Conservation (phyloP, 768 basidiomycete genomes). For the Russula vinacea region DNA sequence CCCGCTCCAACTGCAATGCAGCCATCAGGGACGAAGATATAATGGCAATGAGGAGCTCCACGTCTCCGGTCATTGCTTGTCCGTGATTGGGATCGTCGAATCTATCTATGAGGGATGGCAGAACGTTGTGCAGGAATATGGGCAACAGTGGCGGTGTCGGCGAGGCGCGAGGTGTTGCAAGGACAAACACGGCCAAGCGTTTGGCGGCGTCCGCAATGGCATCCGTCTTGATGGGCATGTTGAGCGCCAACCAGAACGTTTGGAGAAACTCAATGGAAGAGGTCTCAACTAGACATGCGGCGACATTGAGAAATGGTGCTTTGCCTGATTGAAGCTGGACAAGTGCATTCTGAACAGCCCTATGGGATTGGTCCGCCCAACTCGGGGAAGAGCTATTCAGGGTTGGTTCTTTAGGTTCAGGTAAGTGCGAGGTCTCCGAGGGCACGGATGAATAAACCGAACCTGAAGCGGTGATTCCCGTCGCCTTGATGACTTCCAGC, state of each 20-base stretch:
- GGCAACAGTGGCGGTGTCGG: slow-evolving; percentile 63
- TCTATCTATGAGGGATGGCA: slow-evolving; percentile 55
- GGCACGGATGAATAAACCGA: slow-evolving; percentile 21
- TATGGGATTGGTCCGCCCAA: slow-evolving; percentile 55
- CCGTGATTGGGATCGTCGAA: slow-evolving; percentile 52
- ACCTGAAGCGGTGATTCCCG: slow-evolving; percentile 43
- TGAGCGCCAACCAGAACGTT: slow-evolving; percentile 66
- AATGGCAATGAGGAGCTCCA: slow-evolving; percentile 63
- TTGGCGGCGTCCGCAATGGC: slow-evolving; percentile 57
- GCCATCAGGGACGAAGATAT: slow-evolving; percentile 64
- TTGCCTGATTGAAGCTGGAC: slow-evolving; percentile 57
- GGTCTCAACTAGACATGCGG: slow-evolving; percentile 57
- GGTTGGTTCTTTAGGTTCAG: slow-evolving; percentile 1
- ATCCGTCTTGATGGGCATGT: slow-evolving; percentile 50
- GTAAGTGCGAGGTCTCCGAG: not conserved
- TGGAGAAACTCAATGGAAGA: slow-evolving; percentile 61
- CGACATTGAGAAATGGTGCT: slow-evolving; percentile 61
- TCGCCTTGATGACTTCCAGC: slow-evolving; percentile 40
- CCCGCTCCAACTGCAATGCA: slow-evolving; percentile 69
- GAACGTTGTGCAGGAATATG: slow-evolving; percentile 64
- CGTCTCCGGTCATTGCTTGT: slow-evolving; percentile 52
- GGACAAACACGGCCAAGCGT: slow-evolving; percentile 63
- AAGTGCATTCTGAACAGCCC: slow-evolving; percentile 56
- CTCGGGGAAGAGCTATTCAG: slow-evolving; percentile 26
- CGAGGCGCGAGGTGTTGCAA: slow-evolving; percentile 57